A percentile compares a stretch with the other conserved stretches of the same genome.
Evolutionary conservation across 129 eudicot species (phyloP).

Genomic region (Gnaphalium uliginosum): DNA sequence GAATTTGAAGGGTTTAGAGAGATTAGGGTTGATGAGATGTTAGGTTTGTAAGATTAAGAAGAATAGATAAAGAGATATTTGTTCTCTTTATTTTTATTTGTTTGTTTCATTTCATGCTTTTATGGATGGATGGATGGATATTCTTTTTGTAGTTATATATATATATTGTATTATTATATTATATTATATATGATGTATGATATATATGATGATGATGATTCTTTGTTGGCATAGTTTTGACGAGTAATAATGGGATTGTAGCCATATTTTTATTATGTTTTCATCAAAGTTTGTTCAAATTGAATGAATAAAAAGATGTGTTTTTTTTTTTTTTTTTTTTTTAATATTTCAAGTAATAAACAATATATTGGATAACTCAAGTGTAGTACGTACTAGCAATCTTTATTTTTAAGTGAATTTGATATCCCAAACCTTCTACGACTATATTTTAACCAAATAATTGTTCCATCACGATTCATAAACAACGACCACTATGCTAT

Average conservation of each 20-base stretch:
- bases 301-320: neutral
- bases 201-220: neutral
- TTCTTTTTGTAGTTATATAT: constrained; percentile 66
- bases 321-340: too few relatives aligned
- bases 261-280: neutral
- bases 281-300: neutral
- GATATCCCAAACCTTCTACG: too few relatives aligned
- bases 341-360: too few relatives aligned
- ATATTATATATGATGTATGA: neutral
- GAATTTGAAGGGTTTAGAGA: constrained; percentile 37
- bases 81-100: constrained; percentile 19
- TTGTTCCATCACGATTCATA: too few relatives aligned
- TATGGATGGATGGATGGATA: constrained; percentile 41
- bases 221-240: neutral
- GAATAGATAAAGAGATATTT: constrained; percentile 23
- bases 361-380: too few relatives aligned
- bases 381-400: too few relatives aligned
- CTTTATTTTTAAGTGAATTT: too few relatives aligned
- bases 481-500: too few relatives aligned
- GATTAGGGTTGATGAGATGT: constrained; percentile 28
- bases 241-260: neutral
- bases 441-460: too few relatives aligned
- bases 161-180: too few relatives aligned
- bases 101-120: constrained; percentile 24
- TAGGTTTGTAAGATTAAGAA: constrained; percentile 37